Evolutionary conservation across 2,329 filamentous ascomycete species (phyloP).

Genomic region (Harringtonia aguacate): DNA sequence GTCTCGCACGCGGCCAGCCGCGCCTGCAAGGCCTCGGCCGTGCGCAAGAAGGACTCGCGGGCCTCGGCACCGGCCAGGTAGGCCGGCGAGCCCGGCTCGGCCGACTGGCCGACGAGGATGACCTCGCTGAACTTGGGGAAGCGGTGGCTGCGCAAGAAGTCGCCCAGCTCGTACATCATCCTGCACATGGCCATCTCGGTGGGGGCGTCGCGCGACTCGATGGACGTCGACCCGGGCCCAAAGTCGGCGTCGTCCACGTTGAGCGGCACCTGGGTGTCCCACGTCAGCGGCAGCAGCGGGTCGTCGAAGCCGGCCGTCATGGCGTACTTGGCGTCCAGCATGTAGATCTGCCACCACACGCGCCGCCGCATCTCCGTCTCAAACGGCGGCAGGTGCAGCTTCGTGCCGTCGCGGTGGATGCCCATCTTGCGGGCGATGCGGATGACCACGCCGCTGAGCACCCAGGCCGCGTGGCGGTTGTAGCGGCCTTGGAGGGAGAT

Average conservation of each 20-base stretch:
- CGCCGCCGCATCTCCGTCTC: conserved; percentile 58
- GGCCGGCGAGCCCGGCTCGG: too few relatives aligned
- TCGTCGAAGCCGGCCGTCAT: conserved; percentile 46
- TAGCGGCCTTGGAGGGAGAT: conserved; percentile 46
- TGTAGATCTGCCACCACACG: conserved; percentile 55
- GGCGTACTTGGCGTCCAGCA: conserved; percentile 46
- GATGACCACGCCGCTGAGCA: conserved; percentile 48
- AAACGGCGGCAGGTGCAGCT: conserved; percentile 45
- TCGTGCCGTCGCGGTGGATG: conserved; percentile 50
- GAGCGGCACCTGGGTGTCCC: conserved; percentile 44
- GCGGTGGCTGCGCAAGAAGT: too few relatives aligned
- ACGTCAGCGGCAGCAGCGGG: conserved; percentile 36
- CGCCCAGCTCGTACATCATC: too few relatives aligned
- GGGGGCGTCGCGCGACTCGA: conserved; percentile 41
- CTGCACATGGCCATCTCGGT: conserved; percentile 47
- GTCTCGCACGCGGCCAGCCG: too few relatives aligned
- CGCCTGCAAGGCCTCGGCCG: too few relatives aligned
- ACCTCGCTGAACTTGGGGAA: too few relatives aligned
- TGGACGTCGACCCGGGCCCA: conserved; percentile 37
- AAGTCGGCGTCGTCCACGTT: conserved; percentile 52
- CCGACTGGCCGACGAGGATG: too few relatives aligned
- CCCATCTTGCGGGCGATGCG: conserved; percentile 59
- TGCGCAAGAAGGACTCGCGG: too few relatives aligned
- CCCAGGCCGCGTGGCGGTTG: conserved; percentile 48
- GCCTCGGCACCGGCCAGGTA: too few relatives aligned